Evolutionary conservation across 2,329 filamentous ascomycete genomes (phyloP).

Genomic region (Scedosporium boydii): DNA sequence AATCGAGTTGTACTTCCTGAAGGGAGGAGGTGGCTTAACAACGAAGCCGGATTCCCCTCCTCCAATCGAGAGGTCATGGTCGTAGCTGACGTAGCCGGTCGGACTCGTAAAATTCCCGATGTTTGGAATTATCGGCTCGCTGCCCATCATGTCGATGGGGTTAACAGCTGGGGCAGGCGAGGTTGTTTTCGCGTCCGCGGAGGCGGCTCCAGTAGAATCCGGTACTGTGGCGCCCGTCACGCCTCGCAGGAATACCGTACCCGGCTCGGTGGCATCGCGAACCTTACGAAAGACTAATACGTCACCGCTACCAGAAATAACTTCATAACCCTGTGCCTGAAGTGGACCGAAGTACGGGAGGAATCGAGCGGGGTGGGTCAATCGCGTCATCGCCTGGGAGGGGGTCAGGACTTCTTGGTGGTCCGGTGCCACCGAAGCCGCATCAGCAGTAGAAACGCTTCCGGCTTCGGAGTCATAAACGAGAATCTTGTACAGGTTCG

Average conservation of each 20-base stretch:
- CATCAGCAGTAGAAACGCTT: conserved; percentile 48
- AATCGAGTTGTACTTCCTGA: conserved; percentile 24
- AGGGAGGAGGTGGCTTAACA: conserved; percentile 23
- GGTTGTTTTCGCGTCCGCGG: background rate
- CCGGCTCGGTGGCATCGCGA: conserved; percentile 14
- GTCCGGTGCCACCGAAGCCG: conserved; percentile 43
- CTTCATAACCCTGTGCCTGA: conserved; percentile 54
- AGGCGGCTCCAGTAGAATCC: conserved; percentile 7
- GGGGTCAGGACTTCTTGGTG: conserved; percentile 43
- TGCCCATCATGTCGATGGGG: conserved; percentile 48
- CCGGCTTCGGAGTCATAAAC: conserved; percentile 54
- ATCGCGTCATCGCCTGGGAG: conserved; percentile 47
- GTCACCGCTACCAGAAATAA: conserved; percentile 53
- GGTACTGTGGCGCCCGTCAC: background rate
- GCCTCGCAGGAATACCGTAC: conserved; percentile 1
- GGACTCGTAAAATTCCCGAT: conserved; percentile 54
- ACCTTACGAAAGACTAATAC: conserved; percentile 59
- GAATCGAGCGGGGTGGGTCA: conserved; percentile 56
- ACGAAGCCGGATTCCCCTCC: conserved; percentile 17
- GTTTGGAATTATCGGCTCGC: conserved; percentile 25
- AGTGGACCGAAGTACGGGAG: conserved; percentile 52
- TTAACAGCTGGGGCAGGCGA: conserved; percentile 29
- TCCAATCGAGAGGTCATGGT: conserved; percentile 23
- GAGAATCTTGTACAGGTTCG: conserved; percentile 48
- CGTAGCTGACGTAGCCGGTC: conserved; percentile 57